Evolutionary conservation across 345 rosid species (phyloP).

Genomic region (Pugionium cornutum): DNA sequence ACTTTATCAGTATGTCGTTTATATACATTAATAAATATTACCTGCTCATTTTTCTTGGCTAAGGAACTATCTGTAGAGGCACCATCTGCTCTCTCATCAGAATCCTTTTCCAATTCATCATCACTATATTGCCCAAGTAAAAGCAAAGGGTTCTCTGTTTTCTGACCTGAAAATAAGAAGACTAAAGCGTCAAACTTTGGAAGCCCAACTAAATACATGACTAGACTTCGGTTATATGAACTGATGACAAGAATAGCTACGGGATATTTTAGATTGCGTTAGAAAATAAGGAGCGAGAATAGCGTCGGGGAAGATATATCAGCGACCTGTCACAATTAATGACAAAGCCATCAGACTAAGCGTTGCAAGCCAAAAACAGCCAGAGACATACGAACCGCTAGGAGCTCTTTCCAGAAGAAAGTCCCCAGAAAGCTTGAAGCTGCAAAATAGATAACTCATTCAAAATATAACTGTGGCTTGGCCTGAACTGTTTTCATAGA

Average conservation of each 20-base stretch:
- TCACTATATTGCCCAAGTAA: conserved; percentile 94
- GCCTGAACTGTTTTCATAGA: conserved; percentile 68
- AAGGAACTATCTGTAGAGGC: conserved; percentile 43
- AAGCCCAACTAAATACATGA: conserved; percentile 22
- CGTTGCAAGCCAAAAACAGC: conserved; percentile 61
- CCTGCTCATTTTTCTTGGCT: conserved; percentile 53
- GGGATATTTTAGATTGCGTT: conserved; percentile 16
- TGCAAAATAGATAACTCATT: conserved; percentile 71
- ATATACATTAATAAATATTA: conserved; percentile 32
- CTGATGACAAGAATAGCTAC: background rate
- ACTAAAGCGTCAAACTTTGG: conserved; percentile 45
- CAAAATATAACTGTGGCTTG: conserved; percentile 63
- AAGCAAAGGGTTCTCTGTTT: conserved; percentile 70
- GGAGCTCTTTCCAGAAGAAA: conserved; percentile 58
- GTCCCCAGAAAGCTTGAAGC: conserved; percentile 65
- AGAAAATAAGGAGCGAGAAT: conserved; percentile 18
- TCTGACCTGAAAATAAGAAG: conserved; percentile 66
- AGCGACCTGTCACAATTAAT: conserved; percentile 67
- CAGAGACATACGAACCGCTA: conserved; percentile 96
- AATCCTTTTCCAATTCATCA: conserved; percentile 72
- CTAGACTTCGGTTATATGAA: conserved; percentile 9
- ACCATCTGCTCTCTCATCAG: conserved; percentile 35
- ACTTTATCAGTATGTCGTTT: background rate
- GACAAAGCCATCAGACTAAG: conserved; percentile 63
- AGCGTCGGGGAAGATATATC: conserved; percentile 42